Evolutionary conservation across 2,329 filamentous ascomycete species (phyloP).

Genomic region (Dendryphion nanum): DNA sequence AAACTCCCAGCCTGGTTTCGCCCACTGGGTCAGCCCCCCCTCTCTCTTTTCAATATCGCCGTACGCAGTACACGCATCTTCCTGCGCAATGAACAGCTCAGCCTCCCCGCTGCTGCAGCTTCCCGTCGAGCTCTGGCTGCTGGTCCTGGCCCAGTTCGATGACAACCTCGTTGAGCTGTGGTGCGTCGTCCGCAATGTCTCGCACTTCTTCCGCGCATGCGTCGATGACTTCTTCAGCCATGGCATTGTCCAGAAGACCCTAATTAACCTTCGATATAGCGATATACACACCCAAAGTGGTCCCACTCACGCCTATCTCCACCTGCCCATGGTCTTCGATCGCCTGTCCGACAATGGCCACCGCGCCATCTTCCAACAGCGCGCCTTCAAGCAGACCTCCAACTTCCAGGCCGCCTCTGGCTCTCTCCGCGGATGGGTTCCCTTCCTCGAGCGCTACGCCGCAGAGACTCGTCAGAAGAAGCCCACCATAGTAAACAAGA

Average conservation of each 20-base stretch:
- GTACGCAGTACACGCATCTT: neutral
- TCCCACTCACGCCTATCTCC: constrained; percentile 10
- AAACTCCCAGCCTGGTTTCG: constrained; percentile 3
- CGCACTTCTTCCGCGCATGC: constrained; percentile 10
- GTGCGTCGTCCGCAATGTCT: constrained; percentile 16
- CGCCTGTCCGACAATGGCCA: constrained; percentile 9
- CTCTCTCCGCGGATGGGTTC: constrained; percentile 18
- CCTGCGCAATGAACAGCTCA: neutral
- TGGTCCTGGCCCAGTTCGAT: constrained; percentile 14
- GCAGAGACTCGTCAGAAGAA: constrained; percentile 7
- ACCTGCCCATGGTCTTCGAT: constrained; percentile 17
- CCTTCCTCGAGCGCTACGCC: constrained; percentile 17
- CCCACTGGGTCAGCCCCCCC: neutral
- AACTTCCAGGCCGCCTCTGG: constrained; percentile 4
- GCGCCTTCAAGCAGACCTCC: constrained; percentile 5
- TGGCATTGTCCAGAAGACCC: constrained; percentile 9
- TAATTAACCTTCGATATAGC: constrained; percentile 17
- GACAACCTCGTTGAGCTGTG: constrained; percentile 14
- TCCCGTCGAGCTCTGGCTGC: constrained; percentile 18
- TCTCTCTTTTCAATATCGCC: neutral
- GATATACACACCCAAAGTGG: constrained; percentile 12
- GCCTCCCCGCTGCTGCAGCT: neutral
- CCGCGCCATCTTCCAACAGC: constrained; percentile 10
- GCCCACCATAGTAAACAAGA: constrained; percentile 9
- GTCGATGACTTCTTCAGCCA: constrained; percentile 18